phyloP scores from a whole-genome alignment of 106 monocot species.

The Dioscorea dumetorum region DNA sequence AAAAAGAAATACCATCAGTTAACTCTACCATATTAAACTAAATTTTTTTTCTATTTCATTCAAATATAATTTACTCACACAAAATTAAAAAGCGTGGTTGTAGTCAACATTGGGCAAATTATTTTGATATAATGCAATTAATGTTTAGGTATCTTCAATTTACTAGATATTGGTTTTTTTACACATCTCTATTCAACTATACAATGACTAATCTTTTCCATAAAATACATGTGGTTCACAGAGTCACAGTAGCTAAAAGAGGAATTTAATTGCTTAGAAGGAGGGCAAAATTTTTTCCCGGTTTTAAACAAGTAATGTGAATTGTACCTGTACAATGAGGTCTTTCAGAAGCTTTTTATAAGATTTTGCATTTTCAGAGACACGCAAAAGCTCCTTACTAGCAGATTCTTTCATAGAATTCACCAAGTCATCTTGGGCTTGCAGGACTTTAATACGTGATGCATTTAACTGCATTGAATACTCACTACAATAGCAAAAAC shows the following conservation, averaged over 20 bases:
- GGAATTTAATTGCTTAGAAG: neutral
- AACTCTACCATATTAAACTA: no score
- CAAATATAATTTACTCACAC: no score
- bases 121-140: no score
- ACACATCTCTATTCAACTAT: no score
- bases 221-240: neutral
- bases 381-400: conserved; percentile 25
- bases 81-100: no score
- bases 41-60: no score
- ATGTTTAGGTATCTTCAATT: no score
- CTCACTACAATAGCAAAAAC: conserved; percentile 26
- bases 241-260: neutral
- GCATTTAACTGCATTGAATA: conserved; percentile 63
- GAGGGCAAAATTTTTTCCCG: no score
- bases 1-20: no score
- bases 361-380: conserved; percentile 16
- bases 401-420: conserved; percentile 45
- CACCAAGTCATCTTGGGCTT: conserved; percentile 52
- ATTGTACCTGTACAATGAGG: conserved; percentile 34
- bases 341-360: conserved; percentile 41
- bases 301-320: neutral
- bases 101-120: no score
- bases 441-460: conserved; percentile 49
- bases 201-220: no score
- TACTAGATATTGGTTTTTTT: no score